These are phyloP conservation scores for Apiotrichum domesticum DNA, from an alignment of 1,284 basidiomycete species.

Conservation along the genomic window DNA sequence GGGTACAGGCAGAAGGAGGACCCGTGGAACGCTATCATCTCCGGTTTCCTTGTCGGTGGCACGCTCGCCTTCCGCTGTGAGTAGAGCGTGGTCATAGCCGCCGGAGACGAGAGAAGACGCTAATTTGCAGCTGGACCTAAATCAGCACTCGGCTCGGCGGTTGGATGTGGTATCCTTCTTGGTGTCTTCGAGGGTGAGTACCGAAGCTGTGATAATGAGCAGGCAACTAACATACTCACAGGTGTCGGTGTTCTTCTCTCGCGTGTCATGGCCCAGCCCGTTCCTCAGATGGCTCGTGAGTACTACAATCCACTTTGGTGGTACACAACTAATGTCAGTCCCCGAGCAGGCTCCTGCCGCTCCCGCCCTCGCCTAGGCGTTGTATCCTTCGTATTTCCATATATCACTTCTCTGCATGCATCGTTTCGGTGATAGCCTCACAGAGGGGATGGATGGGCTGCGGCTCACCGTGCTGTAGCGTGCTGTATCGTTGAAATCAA, in stretches of 20 bases:
- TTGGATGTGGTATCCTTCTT: slow-evolving; percentile 92
- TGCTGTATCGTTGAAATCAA: too few species aligned
- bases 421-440: slow-evolving; percentile 1
- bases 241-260: slow-evolving; percentile 46
- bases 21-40: slow-evolving; percentile 98
- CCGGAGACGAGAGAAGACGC: too few species aligned
- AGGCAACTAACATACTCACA: neutral
- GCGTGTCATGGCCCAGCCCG: slow-evolving; percentile 45
- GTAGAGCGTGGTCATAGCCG: slow-evolving; percentile 42
- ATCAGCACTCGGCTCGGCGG: slow-evolving; percentile 80
- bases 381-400: slow-evolving; percentile 9
- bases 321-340: slow-evolving; percentile 8
- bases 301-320: too few species aligned
- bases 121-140: slow-evolving; percentile 70
- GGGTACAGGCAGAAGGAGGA: slow-evolving; percentile 98
- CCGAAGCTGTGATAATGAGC: neutral
- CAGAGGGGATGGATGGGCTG: too few species aligned
- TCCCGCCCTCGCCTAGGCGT: slow-evolving; percentile 24
- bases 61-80: slow-evolving; percentile 88
- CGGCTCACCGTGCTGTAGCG: too few species aligned
- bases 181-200: slow-evolving; percentile 72
- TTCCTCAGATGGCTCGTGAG: slow-evolving; percentile 43
- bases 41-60: slow-evolving; percentile 97
- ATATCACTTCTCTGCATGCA: slow-evolving; percentile 20
- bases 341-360: slow-evolving; percentile 31